Percentiles rank a stretch among this genome's conserved stretches.
Evolutionary conservation across 2,329 filamentous ascomycete species (phyloP).

Genomic region (Alternaria novae-zelandiae): DNA sequence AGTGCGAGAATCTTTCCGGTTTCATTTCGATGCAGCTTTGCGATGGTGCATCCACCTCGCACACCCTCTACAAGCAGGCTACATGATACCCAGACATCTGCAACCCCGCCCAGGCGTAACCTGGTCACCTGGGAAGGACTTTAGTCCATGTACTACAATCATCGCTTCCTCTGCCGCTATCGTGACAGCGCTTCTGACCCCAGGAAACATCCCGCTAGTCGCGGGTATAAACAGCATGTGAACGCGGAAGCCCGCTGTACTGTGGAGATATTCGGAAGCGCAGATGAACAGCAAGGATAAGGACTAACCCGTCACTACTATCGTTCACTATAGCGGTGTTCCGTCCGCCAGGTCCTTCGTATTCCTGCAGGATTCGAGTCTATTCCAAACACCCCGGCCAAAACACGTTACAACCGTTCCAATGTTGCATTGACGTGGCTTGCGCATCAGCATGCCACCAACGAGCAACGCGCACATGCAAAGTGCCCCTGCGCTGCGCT

Average conservation of each 20-base stretch:
- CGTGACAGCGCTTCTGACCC: slow-evolving; percentile 8
- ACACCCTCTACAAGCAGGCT: not conserved
- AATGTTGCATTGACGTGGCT: slow-evolving; percentile 19
- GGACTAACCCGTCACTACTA: not conserved
- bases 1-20: not conserved
- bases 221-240: slow-evolving; percentile 12
- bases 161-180: slow-evolving; percentile 9
- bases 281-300: slow-evolving; percentile 7
- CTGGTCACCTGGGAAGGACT: slow-evolving; percentile 5
- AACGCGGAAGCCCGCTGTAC: not conserved
- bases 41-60: not conserved
- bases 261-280: slow-evolving; percentile 7
- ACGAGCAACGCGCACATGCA: slow-evolving; percentile 1
- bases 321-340: not conserved
- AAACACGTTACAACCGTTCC: slow-evolving; percentile 12
- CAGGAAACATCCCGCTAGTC: slow-evolving; percentile 7
- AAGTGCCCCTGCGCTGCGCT: slow-evolving; percentile 1
- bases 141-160: not conserved
- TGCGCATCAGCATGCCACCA: not conserved
- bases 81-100: not conserved
- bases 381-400: slow-evolving; percentile 3
- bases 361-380: not conserved
- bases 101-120: slow-evolving; percentile 22
- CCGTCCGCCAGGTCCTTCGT: slow-evolving; percentile 6
- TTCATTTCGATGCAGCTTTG: not conserved